phyloP scores from a whole-genome alignment of 2,329 filamentous ascomycete species.

The Penicillium brevicompactum region DNA sequence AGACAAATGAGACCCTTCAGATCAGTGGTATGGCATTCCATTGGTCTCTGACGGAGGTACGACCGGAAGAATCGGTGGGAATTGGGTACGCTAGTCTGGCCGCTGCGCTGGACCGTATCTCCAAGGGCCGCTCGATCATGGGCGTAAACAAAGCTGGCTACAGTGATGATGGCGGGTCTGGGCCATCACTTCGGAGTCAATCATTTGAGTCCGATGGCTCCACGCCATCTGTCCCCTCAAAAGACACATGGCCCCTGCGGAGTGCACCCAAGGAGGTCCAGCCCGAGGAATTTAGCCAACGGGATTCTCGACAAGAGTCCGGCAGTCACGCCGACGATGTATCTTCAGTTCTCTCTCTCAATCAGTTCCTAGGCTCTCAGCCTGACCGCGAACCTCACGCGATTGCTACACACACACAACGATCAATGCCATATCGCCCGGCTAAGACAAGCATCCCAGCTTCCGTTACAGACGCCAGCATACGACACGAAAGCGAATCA shows the following conservation, averaged over 20 bases:
- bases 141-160: conserved; percentile 31
- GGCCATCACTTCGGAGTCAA: conserved; percentile 3
- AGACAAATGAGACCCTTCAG: conserved; percentile 62
- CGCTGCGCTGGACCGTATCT: conserved; percentile 60
- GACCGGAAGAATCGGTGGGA: conserved; percentile 62
- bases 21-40: conserved; percentile 69
- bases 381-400: conserved; percentile 9
- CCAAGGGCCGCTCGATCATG: conserved; percentile 34
- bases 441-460: not conserved
- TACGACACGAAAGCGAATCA: not conserved
- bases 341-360: conserved; percentile 32
- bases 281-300: not conserved
- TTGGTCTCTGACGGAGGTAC: conserved; percentile 63
- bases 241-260: conserved; percentile 21
- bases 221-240: conserved; percentile 28
- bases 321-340: conserved; percentile 31
- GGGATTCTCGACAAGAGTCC: not conserved
- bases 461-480: conserved; percentile 1
- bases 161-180: conserved; percentile 6
- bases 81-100: conserved; percentile 69
- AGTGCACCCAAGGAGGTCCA: not conserved
- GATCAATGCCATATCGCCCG: not conserved
- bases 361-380: conserved; percentile 18
- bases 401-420: not conserved
- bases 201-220: conserved; percentile 6